Conservation (phyloP, 2,329 filamentous ascomycete species). For the Trichoderma oligosporum region DNA sequence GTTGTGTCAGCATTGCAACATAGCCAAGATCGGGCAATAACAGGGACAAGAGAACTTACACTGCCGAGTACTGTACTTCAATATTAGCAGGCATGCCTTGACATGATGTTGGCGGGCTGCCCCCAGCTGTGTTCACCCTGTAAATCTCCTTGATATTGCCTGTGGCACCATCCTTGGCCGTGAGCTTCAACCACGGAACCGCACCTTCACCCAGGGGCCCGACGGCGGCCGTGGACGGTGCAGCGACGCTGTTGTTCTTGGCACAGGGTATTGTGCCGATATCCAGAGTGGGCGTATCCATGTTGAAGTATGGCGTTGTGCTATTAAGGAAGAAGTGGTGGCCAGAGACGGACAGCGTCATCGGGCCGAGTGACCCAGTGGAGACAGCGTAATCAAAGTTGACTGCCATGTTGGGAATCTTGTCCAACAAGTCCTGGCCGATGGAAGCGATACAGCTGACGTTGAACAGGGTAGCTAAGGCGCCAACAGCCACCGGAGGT, state of each 20-base stretch:
- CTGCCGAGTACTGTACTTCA: constrained; percentile 73
- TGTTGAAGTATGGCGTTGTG: constrained; percentile 75
- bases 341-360: constrained; percentile 63
- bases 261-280: constrained; percentile 60
- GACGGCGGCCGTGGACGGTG: constrained; percentile 57
- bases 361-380: constrained; percentile 47
- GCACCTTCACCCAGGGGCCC: constrained; percentile 64
- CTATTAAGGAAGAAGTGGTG: constrained; percentile 75
- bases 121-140: constrained; percentile 78
- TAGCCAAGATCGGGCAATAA: too few species aligned
- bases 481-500: constrained; percentile 64
- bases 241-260: constrained; percentile 58
- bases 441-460: constrained; percentile 72
- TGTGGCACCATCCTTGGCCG: constrained; percentile 49
- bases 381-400: constrained; percentile 50
- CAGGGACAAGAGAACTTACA: constrained; percentile 57
- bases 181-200: constrained; percentile 77
- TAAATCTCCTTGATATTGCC: constrained; percentile 71
- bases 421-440: constrained; percentile 61
- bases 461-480: constrained; percentile 82
- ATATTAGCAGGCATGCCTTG: constrained; percentile 60
- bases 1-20: constrained; percentile 17
- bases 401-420: constrained; percentile 65
- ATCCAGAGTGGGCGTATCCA: constrained; percentile 53
- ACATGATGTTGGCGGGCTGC: constrained; percentile 70